Evolutionary conservation across 2,329 filamentous ascomycete genomes (phyloP), one percentile per base, ranked within the genome.

Genomic region (Phyllosticta capitalensis): DNA sequence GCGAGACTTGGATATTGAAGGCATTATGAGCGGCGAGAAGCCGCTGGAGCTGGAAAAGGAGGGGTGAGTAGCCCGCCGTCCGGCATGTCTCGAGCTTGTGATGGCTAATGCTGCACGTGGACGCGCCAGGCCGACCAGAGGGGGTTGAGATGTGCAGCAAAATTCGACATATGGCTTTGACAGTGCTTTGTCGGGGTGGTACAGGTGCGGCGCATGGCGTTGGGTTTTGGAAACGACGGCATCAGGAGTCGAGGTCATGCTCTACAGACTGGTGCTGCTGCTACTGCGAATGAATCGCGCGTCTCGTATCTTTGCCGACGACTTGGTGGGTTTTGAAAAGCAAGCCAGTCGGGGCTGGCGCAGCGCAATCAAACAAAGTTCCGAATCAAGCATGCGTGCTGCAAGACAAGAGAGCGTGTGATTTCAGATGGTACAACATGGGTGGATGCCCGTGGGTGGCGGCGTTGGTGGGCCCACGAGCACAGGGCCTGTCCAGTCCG

Each of bases 1-100:
- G 12, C 55, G 69, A 55, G 65, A 69, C 52, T 67, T 69, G 33
- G 65, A 69, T 62, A 52, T 69, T 56, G 59, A 22, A 54, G 54
- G 59, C 45, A 58, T 61, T n/a, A 21, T 53, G 19, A 54, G 51
- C 26, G 60, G 60, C 49, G 52, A 57, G 20, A 48, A 57, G 51
- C 59, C 55, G 30, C 38, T 61, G 22, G 62, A 63, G 26, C 58
- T 65, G 33, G 63, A 65, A 52, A 60, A 64, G 51, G 64, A 65
- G 58, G 63, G 63, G 64, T 65, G 60, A 63, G 64, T 64, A 21
- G 30, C 54, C 54, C 54, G 28, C 21, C 50, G 53, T 22, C 3
- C 20, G 45, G 26, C 49, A 21, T 33, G 38, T 49, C 24, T 38
- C 19, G 5, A n/a, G 14, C 19, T 52, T 19, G 22, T 30, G 33